Evolutionary conservation across 1,139 yeast species (phyloP), one percentile per base, ranked within the genome.

Genomic region (Saccharomyces hybrid): DNA sequence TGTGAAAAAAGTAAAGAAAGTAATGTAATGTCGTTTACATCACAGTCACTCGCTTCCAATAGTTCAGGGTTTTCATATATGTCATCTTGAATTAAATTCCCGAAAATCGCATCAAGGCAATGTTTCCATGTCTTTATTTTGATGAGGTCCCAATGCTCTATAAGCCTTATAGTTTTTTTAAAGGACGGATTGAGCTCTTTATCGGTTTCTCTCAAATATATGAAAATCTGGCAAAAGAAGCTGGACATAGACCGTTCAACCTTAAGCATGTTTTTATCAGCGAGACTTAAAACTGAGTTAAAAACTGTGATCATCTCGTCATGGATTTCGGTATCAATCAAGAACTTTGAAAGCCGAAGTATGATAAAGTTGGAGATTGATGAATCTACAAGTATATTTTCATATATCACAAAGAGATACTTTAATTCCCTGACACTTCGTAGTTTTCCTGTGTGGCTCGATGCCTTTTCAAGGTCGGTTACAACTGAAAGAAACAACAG

Each of bases 401-500:
- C 59, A 48, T 52, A 59, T 5, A 60, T n/a, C 1, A 63, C 46
- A 5, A 64, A n/a, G 4, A 64, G 48, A 4, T 51, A 47, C 49
- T 60, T 58, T 13, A 63, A 23, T n/a, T 56, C 57, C 27, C 65
- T 55, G 2, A 62, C 13, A n/a, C 48, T 49, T 23, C 50, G 50
- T 2, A 55, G 20, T n/a, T 53, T 53, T 42, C 60, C 60, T 13
- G 55, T 49, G 1, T 14, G 5, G 9, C 53, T 41, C 2, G 25
- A 42, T 0, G 61, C 47, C 1, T 46, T 16, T 26, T 60, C 59
- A 13, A 66, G 51, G 26, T 64, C 66, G 13, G 55, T 50, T 3
- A 64, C 41, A 26, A 60, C 53, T 60, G 64, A 63, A 8, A 55
- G 42, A 2, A 61, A 41, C 4, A 61, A 38, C 46, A 60, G 53